Evolutionary conservation across 73 alveolate genomes (phyloP), one percentile per base, ranked within the genome.

Genomic region (Symbiodinium natans): DNA sequence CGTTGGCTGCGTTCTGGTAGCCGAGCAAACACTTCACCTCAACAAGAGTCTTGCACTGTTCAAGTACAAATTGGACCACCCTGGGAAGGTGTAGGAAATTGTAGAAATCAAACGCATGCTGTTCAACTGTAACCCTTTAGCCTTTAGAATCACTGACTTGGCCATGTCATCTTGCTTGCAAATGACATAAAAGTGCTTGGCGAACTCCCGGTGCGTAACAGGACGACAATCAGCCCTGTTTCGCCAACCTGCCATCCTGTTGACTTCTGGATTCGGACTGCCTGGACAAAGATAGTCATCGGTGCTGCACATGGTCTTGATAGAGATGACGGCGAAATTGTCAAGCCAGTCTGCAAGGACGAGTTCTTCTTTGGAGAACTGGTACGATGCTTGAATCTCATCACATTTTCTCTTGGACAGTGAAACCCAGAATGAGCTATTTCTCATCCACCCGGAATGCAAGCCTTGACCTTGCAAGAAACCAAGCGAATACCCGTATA

Each of bases 1-100:
- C 92, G 10, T 21, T 39, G 29, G 42, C 92, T 5, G 92, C 2
- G 74, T 83, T 83, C 25, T 3, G 41, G 74, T 41, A 41, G 41
- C 92, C 92, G 23, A 83, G 92, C 23, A 83, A 36, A 38, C 92
- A 83, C n/a, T 83, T 83, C 33, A 83, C 84, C 77, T 63, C 7
- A 13, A 46, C 59, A 46, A 46, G 59, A 6, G 13, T 13, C 59
- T 13, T 46, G 13, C 6, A 46, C 59, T 13, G 21, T 46, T 9
- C 6, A 46, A 46, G 21, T 46, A 6, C 59, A 46, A 46, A 46
- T 13, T 46, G 59, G 59, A 13, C 21, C 59, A 46, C 21, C 59
- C 59, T 9, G 59, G 59, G 21, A 13, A 13, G 59, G 59, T 46
- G 13, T 9, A 13, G 59, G 13, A 13, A 6, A 9, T 46, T 46